Evolutionary conservation across 176 grass and related monocot genomes (phyloP).

Genomic region (Cymbopogon citratus): DNA sequence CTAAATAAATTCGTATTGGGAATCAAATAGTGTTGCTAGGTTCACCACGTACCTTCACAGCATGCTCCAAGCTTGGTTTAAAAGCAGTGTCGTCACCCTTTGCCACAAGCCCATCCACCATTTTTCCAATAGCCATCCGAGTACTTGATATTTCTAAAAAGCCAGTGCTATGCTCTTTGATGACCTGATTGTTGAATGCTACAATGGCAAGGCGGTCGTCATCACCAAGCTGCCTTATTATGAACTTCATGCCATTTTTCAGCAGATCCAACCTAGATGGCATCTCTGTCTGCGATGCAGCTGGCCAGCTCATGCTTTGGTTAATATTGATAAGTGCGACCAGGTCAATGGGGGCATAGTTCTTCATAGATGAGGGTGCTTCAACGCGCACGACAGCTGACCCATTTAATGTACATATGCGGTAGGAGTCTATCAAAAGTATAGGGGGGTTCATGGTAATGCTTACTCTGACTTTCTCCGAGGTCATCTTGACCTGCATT

Average conservation of each 20-base stretch:
- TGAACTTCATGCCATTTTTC: neutral
- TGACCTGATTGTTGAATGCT: neutral
- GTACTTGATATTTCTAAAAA: neutral
- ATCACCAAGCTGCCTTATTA: neutral
- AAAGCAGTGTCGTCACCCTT: neutral
- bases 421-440: neutral
- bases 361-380: neutral
- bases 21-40: neutral
- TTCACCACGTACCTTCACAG: slow-evolving; percentile 1
- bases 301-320: neutral
- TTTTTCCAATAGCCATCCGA: neutral
- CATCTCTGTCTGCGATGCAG: neutral
- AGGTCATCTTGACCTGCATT: neutral
- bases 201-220: neutral
- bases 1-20: neutral
- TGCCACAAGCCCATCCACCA: slow-evolving; percentile 1
- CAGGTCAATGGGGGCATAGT: neutral
- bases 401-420: neutral
- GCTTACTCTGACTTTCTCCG: neutral
- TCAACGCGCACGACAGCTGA: neutral
- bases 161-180: neutral
- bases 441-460: neutral
- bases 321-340: neutral
- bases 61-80: neutral
- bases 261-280: neutral